Evolutionary conservation across 1,139 yeast genomes (phyloP).

Genomic region (Candida neerlandica): DNA sequence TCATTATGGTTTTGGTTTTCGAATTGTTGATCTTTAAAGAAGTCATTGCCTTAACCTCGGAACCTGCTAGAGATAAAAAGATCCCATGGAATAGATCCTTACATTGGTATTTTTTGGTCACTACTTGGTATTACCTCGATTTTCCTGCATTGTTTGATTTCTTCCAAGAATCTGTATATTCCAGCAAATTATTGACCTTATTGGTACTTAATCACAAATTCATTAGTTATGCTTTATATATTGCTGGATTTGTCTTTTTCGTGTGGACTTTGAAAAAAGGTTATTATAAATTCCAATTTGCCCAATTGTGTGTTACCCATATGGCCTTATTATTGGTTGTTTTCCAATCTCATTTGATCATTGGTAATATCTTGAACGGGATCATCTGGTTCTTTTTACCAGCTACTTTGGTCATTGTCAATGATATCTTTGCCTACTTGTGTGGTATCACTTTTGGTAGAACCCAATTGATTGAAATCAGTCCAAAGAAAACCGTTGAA

Average conservation of each 20-base stretch:
- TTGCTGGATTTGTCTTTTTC: conserved; percentile 86
- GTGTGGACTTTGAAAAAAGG: conserved; percentile 91
- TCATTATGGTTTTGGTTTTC: conserved; percentile 66
- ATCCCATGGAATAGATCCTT: conserved; percentile 82
- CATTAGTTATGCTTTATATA: conserved; percentile 79
- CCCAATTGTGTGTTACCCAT: conserved; percentile 91
- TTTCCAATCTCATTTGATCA: conserved; percentile 91
- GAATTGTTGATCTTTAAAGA: conserved; percentile 89
- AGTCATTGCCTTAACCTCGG: conserved; percentile 82
- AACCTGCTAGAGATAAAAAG: conserved; percentile 81
- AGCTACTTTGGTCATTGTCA: conserved; percentile 85
- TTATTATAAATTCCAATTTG: conserved; percentile 86
- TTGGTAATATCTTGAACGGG: conserved; percentile 86
- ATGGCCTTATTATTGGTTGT: conserved; percentile 91
- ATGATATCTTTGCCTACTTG: conserved; percentile 93
- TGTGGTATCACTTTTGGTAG: conserved; percentile 97
- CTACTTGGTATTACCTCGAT: conserved; percentile 86
- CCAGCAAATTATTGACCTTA: conserved; percentile 43
- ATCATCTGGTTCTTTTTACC: conserved; percentile 95
- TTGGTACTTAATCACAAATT: conserved; percentile 76
- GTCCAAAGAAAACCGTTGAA: conserved; percentile 97
- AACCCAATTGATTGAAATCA: conserved; percentile 88
- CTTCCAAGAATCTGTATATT: conserved; percentile 45
- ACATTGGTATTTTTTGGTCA: conserved; percentile 84
- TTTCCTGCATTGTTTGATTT: conserved; percentile 80